phyloP scores from a whole-genome alignment of 2,329 filamentous ascomycete genomes.

The Alternaria ventricosa region DNA sequence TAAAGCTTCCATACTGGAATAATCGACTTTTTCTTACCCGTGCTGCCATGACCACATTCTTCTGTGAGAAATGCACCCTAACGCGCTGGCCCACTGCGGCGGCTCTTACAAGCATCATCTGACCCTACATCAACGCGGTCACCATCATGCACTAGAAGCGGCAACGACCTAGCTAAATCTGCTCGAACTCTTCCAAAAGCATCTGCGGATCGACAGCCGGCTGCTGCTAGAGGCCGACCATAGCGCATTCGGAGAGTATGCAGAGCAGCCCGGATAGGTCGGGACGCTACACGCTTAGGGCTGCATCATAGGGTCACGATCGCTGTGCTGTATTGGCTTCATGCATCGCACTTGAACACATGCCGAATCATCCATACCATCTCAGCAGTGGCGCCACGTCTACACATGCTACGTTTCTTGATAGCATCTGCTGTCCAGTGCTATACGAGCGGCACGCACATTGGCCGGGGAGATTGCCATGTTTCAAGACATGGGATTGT shows the following conservation, averaged over 20 bases:
- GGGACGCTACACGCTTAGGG: conserved; percentile 2
- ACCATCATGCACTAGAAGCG: neutral
- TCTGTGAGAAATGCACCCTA: neutral
- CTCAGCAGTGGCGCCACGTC: neutral
- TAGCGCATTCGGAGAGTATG: neutral
- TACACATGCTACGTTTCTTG: neutral
- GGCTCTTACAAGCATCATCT: neutral
- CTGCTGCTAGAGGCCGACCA: neutral
- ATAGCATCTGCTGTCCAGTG: neutral
- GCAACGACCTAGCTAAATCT: neutral
- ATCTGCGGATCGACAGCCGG: neutral
- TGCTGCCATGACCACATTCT: neutral
- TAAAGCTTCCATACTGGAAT: neutral
- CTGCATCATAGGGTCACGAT: neutral
- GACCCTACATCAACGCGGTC: neutral
- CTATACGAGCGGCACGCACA: neutral
- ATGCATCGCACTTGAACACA: neutral
- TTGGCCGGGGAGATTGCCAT: neutral
- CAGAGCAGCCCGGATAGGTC: conserved; percentile 2
- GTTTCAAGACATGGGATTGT: neutral
- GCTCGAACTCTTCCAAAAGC: neutral
- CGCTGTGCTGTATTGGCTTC: neutral
- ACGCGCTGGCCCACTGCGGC: neutral
- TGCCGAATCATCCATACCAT: neutral
- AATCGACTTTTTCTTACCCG: neutral